Conservation (phyloP, 2,329 filamentous ascomycete species). For the Dryadomyces sulphureus region DNA sequence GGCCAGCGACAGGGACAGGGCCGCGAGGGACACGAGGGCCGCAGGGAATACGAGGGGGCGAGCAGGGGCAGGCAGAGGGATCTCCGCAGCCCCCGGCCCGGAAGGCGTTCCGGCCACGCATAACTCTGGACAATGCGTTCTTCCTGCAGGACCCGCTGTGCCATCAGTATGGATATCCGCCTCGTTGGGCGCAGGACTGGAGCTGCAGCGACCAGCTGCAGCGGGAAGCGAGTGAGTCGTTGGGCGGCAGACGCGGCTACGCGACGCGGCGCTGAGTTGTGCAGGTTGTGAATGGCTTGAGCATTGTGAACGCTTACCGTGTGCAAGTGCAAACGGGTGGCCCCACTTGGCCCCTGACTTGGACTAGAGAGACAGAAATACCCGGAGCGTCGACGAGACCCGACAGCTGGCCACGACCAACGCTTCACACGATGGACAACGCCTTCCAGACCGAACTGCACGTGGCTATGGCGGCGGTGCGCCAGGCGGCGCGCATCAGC, state of each 20-base stretch:
- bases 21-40: too few species aligned
- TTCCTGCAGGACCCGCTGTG: conserved; percentile 4
- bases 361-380: too few species aligned
- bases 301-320: too few species aligned
- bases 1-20: neutral
- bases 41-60: too few species aligned
- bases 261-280: neutral
- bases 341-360: too few species aligned
- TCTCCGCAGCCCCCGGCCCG: conserved; percentile 1
- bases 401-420: neutral
- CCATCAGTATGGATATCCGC: conserved; percentile 3
- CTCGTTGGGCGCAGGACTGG: conserved; percentile 6
- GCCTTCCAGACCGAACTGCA: conserved; percentile 26
- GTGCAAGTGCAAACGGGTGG: too few species aligned
- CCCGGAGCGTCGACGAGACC: neutral
- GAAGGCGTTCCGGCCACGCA: conserved; percentile 2
- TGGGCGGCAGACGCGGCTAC: neutral
- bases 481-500: conserved; percentile 32
- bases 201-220: conserved; percentile 8
- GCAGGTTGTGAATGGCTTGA: too few species aligned
- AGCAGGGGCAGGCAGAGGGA: neutral
- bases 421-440: conserved; percentile 16
- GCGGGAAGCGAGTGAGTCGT: conserved; percentile 5
- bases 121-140: conserved; percentile 1
- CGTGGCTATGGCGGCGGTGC: conserved; percentile 26